phyloP scores from a whole-genome alignment of 1,284 basidiomycete species.

The Trichosporon inkin region DNA sequence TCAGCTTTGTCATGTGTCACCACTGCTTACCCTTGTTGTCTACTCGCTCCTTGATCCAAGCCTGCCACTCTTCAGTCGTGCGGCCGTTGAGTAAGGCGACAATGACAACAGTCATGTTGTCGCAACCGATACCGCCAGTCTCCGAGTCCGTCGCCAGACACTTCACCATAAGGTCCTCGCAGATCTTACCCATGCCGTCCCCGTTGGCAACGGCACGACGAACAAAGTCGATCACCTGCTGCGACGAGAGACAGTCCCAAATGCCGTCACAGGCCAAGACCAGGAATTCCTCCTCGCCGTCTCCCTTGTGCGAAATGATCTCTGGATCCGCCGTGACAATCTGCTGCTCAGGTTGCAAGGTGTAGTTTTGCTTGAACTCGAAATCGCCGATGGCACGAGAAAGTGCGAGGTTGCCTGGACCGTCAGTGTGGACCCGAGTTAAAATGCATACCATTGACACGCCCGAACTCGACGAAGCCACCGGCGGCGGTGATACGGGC shows the following conservation, averaged over 20 bases:
- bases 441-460: constrained; percentile 79
- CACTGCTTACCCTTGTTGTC: constrained; percentile 69
- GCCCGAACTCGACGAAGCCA: constrained; percentile 93
- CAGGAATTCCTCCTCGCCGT: constrained; percentile 91
- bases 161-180: constrained; percentile 85
- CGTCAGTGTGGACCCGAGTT: constrained; percentile 6
- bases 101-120: constrained; percentile 97
- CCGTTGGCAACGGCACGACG: constrained; percentile 78
- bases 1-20: constrained; percentile 18
- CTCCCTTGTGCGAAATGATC: constrained; percentile 71
- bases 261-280: constrained; percentile 97
- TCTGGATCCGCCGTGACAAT: constrained; percentile 96
- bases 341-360: constrained; percentile 78
- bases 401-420: constrained; percentile 84
- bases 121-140: constrained; percentile 92
- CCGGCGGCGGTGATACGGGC: constrained; percentile 87
- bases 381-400: constrained; percentile 97
- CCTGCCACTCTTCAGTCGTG: constrained; percentile 87
- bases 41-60: constrained; percentile 83
- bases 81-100: constrained; percentile 82
- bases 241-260: constrained; percentile 94
- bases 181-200: constrained; percentile 72
- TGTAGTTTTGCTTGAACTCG: constrained; percentile 93
- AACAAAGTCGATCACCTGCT: constrained; percentile 87
- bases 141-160: constrained; percentile 93